Evolutionary conservation across 257 asterid species (phyloP), one percentile per base, ranked within the genome.

Genomic region (Echites panduratus): DNA sequence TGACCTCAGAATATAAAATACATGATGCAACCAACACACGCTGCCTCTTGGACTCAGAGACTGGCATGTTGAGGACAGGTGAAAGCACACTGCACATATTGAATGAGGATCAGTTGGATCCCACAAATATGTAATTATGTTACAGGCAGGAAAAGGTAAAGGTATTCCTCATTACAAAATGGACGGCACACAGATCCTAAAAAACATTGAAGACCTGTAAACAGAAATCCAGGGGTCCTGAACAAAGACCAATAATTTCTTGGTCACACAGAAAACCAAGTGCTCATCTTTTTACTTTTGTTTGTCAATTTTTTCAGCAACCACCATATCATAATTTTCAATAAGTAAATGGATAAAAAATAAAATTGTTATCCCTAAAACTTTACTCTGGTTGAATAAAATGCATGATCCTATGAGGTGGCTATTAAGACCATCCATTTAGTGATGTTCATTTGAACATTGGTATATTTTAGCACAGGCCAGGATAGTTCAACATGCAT

Each of bases 11-110:
- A 81, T 87, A 94, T 47, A 94, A 87, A 79, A 90, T 83, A 79
- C 98, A 94, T 65, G 98, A 92, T 50, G 99, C 96, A 73, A 89
- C 99, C 90, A 94, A 77, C 74, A 94, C 99, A 66, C 99, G 85
- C 81, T 91, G 99, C 79, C 99, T 88, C 87, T 87, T 94, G 66
- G 84, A 86, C 90, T 94, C 98, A 35, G 97, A 82, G 74, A 94
- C 80, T 70, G 97, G 93, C 97, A 86, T 89, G 84, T 91, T 91
- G 83, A 94, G 84, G 81, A 94, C 74, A 70, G 99, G 99, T 77
- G 97, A 91, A 81, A 94, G 83, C 75, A 94, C 98, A 75, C 99
- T 94, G 99, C 70, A 85, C 27, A 43, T 73, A 78, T 67, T 64
- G 79, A 73, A 62, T 17, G 45, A 56, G 40, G 73, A 77, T 83